Base-by-base conservation (phyloP, 768 basidiomycete species). In the Trametes villosa region DNA sequence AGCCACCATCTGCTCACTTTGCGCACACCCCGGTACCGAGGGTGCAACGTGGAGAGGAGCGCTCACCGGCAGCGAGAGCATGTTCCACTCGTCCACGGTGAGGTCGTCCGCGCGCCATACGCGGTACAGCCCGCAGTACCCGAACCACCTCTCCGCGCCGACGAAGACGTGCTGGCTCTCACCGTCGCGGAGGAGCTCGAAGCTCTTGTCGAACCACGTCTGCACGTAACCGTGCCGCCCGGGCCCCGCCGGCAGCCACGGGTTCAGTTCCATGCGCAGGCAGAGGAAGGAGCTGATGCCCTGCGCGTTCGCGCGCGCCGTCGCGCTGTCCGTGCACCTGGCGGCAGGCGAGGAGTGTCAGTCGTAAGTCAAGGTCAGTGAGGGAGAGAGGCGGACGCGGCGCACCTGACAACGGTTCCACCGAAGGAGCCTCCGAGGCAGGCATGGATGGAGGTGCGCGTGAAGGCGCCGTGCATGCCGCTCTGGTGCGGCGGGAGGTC, bases 191-290 rank as follows among this genome's bases (percentile, higher is more conserved):
- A 82, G 83, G 5, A 75, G 75, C 36, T 75, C 70, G 46, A 73
- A 70, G 40, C 83, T 81, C 48, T 51, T 57, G 12, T 78, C 79
- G 53, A 83, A 74, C 17, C 81, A 82, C 24, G 83, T 79, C 40
- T 84, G 83, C 71, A 85, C 79, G 63, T 76, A 84, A 4, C 83
- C 83, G 59, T 83, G 80, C 48, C 78, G 67, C 12, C 83, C 83
- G 13, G 81, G 80, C 1, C 51, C 65, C 15, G 71, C 68, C 1
- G 83, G 83, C 52, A 80, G 80, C 84, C 83, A 85, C 13, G 80
- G 80, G 59, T 83, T 84, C 45, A 79, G 77, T 46, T 78, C 76
- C 7, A 80, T 65, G 20, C 80, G 77, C 4, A 83, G 82, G 56
- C 80, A 83, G 5, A 84, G 66, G 34, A 81, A 81, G 27, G 74